phyloP scores from a whole-genome alignment of 1,139 yeast species.

The Saccharomyces hybrid region DNA sequence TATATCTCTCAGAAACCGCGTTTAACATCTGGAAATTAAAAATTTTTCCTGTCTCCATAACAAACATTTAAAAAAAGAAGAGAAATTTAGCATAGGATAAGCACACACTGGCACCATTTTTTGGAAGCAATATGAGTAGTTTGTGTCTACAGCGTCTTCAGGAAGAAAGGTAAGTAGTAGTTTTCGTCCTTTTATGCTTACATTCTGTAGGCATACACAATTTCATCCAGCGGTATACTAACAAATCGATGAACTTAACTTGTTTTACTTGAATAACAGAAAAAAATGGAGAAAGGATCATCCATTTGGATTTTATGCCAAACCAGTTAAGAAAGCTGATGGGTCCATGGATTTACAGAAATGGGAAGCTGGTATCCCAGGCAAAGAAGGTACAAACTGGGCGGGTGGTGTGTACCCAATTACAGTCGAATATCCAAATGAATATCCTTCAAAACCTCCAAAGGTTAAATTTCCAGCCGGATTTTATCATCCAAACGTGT shows the following conservation, averaged over 20 bases:
- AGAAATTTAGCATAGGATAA: not conserved
- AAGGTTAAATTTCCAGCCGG: slow-evolving; percentile 80
- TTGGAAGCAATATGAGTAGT: slow-evolving; percentile 28
- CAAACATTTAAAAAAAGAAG: not conserved
- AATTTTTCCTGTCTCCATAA: not conserved
- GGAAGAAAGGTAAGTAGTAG: slow-evolving; percentile 49
- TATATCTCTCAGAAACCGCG: not conserved
- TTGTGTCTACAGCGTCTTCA: slow-evolving; percentile 74
- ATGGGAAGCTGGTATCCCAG: slow-evolving; percentile 97
- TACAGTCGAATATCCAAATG: slow-evolving; percentile 74
- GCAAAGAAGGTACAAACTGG: slow-evolving; percentile 82
- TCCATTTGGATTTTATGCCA: slow-evolving; percentile 94
- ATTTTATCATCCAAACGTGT: slow-evolving; percentile 93
- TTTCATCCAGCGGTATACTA: slow-evolving; percentile 2
- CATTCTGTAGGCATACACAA: not conserved
- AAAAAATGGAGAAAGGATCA: slow-evolving; percentile 98
- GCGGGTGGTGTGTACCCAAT: slow-evolving; percentile 78
- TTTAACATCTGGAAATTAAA: not conserved
- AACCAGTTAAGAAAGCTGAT: slow-evolving; percentile 67
- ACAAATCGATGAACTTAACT: not conserved
- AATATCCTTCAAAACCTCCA: slow-evolving; percentile 95
- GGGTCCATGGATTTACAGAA: slow-evolving; percentile 77
- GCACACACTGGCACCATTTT: not conserved
- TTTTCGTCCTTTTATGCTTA: not conserved
- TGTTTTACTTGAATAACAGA: slow-evolving; percentile 32